A percentile compares a stretch with the other conserved stretches of the same genome.
Conservation (phyloP, 2,329 filamentous ascomycete species). For the Cryphonectria japonica region DNA sequence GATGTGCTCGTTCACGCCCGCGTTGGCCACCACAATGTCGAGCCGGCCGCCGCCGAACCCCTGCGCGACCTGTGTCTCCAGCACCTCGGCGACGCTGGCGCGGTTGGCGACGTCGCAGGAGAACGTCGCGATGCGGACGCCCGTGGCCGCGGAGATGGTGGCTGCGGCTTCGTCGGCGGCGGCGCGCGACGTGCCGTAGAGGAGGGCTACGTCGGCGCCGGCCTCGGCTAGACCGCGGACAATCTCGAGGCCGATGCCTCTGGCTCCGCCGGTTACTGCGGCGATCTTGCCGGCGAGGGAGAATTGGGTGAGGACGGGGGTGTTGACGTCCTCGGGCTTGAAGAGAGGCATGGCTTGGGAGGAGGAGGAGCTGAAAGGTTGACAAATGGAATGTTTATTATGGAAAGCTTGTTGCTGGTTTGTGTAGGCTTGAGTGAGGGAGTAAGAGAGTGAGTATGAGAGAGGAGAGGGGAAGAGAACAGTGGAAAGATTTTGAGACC, state of each 20-base stretch:
- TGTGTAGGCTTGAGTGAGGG: neutral
- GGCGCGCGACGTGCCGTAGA: constrained; percentile 9
- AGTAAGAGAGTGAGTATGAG: neutral
- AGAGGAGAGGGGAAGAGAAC: neutral
- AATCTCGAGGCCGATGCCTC: constrained; percentile 38
- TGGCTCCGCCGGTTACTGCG: constrained; percentile 50
- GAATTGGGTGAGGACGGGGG: constrained; percentile 39
- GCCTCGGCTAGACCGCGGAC: constrained; percentile 25
- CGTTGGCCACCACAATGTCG: constrained; percentile 39
- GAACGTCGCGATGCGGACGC: constrained; percentile 11
- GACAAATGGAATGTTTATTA: neutral
- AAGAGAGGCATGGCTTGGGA: constrained; percentile 40
- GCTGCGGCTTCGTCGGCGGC: constrained; percentile 14
- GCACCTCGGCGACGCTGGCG: neutral
- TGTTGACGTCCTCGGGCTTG: constrained; percentile 24
- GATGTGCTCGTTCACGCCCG: constrained; percentile 35
- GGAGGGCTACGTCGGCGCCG: constrained; percentile 25
- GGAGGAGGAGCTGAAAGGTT: neutral
- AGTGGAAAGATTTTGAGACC: neutral
- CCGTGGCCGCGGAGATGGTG: constrained; percentile 14
- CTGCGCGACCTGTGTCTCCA: constrained; percentile 29
- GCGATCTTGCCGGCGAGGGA: constrained; percentile 50
- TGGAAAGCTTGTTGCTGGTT: neutral
- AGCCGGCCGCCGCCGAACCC: constrained; percentile 31
- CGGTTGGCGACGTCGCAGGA: constrained; percentile 12